phyloP scores from a whole-genome alignment of 345 rosid genomes.

The Euclidium syriacum region DNA sequence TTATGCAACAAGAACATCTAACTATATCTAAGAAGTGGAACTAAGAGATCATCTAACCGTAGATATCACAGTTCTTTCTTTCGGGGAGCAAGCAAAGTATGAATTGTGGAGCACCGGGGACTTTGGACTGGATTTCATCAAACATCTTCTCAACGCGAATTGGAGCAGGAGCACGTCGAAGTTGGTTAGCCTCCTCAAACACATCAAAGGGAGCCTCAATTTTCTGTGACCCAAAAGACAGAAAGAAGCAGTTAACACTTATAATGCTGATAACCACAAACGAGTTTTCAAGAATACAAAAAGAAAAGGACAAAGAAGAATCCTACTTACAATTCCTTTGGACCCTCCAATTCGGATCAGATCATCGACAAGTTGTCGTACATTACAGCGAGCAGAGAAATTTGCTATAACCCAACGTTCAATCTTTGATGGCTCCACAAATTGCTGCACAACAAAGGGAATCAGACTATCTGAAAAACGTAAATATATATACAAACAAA shows the following conservation, averaged over 20 bases:
- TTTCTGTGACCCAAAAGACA: conserved; percentile 27
- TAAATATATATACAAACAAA: not conserved
- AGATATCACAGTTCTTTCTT: conserved; percentile 72
- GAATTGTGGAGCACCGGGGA: conserved; percentile 82
- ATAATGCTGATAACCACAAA: not conserved
- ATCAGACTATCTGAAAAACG: conserved; percentile 13
- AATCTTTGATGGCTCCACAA: conserved; percentile 63
- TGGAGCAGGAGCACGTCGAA: conserved; percentile 49
- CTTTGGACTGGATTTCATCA: conserved; percentile 52
- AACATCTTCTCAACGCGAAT: conserved; percentile 87
- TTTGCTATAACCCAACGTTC: conserved; percentile 79
- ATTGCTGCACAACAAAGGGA: conserved; percentile 41
- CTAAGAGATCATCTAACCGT: conserved; percentile 44
- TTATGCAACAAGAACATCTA: not conserved
- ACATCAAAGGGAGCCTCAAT: conserved; percentile 54
- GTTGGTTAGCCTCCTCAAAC: conserved; percentile 52
- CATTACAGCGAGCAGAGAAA: conserved; percentile 78
- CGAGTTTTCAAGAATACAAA: not conserved
- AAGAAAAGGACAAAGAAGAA: not conserved
- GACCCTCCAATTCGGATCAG: conserved; percentile 55
- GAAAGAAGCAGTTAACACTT: conserved; percentile 1
- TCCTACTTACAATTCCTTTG: conserved; percentile 78
- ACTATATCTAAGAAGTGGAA: not conserved
- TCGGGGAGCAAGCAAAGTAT: conserved; percentile 78
- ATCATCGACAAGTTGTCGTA: conserved; percentile 43